phyloP scores from a whole-genome alignment of 106 monocot species.

The Chionographis japonica region DNA sequence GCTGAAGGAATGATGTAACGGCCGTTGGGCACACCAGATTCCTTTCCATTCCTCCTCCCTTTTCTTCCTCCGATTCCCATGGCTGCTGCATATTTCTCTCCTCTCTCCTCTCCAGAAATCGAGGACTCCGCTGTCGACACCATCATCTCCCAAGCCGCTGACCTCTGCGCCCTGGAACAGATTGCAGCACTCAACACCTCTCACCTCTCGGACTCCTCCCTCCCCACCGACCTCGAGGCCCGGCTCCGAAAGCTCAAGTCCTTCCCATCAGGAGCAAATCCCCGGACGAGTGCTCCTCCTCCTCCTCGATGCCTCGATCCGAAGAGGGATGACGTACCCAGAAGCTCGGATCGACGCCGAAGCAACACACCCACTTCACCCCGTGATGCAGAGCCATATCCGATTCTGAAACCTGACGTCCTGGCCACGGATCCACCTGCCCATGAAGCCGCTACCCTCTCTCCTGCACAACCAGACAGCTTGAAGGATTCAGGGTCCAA shows the following conservation, averaged over 20 bases:
- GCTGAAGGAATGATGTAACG: neutral
- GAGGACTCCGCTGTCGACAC: constrained; percentile 32
- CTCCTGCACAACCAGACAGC: neutral
- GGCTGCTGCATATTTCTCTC: constrained; percentile 15
- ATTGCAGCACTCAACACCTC: constrained; percentile 64
- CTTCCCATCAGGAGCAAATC: constrained; percentile 17
- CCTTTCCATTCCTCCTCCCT: neutral
- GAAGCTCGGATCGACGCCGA: neutral
- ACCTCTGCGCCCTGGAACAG: constrained; percentile 52
- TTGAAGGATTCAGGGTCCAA: neutral
- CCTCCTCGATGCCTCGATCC: neutral
- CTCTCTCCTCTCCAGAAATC: constrained; percentile 9
- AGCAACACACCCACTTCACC: neutral
- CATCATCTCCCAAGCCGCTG: constrained; percentile 55
- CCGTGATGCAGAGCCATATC: too few relatives aligned
- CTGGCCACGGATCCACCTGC: too few relatives aligned
- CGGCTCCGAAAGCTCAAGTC: constrained; percentile 65
- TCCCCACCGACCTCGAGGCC: constrained; percentile 49
- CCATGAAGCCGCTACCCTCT: too few relatives aligned
- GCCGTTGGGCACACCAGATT: neutral
- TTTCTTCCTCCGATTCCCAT: neutral
- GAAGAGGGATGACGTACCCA: too few relatives aligned
- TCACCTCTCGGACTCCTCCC: constrained; percentile 39
- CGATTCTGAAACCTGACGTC: too few relatives aligned
- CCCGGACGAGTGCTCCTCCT: neutral